These are phyloP conservation scores for Lecanicillium sp. DNA, from an alignment of 2,329 filamentous ascomycete genomes.

Conservation along the genomic window DNA sequence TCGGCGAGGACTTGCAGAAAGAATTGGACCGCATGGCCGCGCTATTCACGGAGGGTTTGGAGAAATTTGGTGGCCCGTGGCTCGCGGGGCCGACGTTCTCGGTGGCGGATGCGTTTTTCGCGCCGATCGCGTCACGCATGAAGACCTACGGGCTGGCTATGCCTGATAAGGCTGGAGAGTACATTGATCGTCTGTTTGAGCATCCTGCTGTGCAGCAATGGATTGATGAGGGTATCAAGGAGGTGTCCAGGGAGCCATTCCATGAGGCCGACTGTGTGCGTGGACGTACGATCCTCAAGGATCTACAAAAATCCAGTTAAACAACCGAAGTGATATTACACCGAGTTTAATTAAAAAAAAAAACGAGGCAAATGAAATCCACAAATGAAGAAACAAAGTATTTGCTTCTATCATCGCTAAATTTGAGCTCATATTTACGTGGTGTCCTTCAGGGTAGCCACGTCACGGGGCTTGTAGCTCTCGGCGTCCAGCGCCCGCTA, in stretches of 20 bases:
- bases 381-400: too few relatives aligned
- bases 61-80: slow-evolving; percentile 36
- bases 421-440: too few relatives aligned
- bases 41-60: slow-evolving; percentile 33
- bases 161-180: slow-evolving; percentile 25
- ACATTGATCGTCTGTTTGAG: slow-evolving; percentile 28
- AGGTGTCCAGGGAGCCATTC: slow-evolving; percentile 31
- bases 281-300: slow-evolving; percentile 26
- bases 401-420: too few relatives aligned
- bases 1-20: slow-evolving; percentile 24
- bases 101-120: slow-evolving; percentile 36
- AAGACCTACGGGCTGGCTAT: slow-evolving; percentile 33
- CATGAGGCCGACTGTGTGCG: slow-evolving; percentile 32
- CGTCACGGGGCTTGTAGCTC: too few relatives aligned
- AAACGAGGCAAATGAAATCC: too few relatives aligned
- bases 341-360: too few relatives aligned
- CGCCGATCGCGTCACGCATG: slow-evolving; percentile 34
- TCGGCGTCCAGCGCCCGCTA: too few relatives aligned
- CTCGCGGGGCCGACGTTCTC: slow-evolving; percentile 33
- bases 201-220: slow-evolving; percentile 32
- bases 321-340: neutral
- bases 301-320: too few relatives aligned
- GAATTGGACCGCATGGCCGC: slow-evolving; percentile 31
- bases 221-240: slow-evolving; percentile 31
- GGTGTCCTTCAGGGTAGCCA: too few relatives aligned